A percentile compares a stretch with the other conserved stretches of the same genome.
phyloP scores from a whole-genome alignment of 2,329 filamentous ascomycete species.

The Paramyrothecium roridum region DNA sequence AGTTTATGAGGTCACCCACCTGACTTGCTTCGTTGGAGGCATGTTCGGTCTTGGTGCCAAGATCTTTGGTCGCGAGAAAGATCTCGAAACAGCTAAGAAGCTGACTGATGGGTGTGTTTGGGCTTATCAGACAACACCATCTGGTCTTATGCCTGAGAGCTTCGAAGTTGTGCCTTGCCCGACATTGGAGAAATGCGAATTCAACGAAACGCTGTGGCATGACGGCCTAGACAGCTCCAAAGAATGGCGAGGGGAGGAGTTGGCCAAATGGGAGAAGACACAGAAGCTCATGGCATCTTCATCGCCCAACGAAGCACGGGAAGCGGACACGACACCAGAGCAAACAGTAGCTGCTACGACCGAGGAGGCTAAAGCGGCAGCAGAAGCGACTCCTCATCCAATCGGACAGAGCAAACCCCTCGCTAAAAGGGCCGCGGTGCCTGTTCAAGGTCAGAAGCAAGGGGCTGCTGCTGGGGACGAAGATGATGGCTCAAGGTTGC shows the following conservation, averaged over 20 bases:
- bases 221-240: constrained; percentile 44
- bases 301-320: neutral
- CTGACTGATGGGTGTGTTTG: constrained; percentile 69
- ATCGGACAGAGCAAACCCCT: neutral
- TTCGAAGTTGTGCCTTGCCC: constrained; percentile 44
- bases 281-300: constrained; percentile 1
- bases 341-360: neutral
- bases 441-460: constrained; percentile 1
- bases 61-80: constrained; percentile 55
- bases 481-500: constrained; percentile 23
- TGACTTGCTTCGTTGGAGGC: constrained; percentile 67
- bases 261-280: constrained; percentile 40
- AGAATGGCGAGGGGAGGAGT: constrained; percentile 37
- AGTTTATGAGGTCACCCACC: constrained; percentile 60
- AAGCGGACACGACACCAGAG: neutral
- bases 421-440: constrained; percentile 12
- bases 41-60: constrained; percentile 67
- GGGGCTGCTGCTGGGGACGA: constrained; percentile 7
- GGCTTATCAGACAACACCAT: constrained; percentile 60
- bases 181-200: constrained; percentile 43
- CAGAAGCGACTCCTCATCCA: too few species aligned
- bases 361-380: neutral
- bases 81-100: constrained; percentile 60
- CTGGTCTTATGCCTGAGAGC: constrained; percentile 64
- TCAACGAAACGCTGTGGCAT: constrained; percentile 47